Base-by-base conservation (phyloP, 495 filamentous ascomycete species). In the Chaetomium cochliodes region DNA sequence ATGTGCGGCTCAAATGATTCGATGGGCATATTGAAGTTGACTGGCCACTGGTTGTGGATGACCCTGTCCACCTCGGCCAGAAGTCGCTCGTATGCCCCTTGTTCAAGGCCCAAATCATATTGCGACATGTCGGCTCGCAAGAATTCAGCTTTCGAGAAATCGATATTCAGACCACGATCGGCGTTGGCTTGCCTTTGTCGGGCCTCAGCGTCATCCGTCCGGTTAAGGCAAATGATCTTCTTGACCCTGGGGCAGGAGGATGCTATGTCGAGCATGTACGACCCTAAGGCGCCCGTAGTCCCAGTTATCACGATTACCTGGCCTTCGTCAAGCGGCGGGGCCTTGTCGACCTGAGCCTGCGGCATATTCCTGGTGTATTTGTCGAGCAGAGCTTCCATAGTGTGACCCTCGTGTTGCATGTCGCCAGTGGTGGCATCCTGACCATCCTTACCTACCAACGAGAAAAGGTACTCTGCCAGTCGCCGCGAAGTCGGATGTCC, bases 11-110 rank as follows among this genome's bases (percentile, higher is more conserved):
- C 79, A 51, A 87, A 88, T 0, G 81, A 82, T 26, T 77, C 76
- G 46, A 86, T 72, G 0, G 83, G 72, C 41, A 78, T 77, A 67
- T 87, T 86, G 77, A 88, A 88, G 72, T 88, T 80, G 33, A 88
- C 85, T 0, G 79, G 80, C 86, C 86, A 89, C 49, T 84, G 82
- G 72, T 85, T 86, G 74, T 88, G 85, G 66, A 87, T 84, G 30
- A 88, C 75, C 20, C 79, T 78, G 51, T 78, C 85, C 47, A 69
- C 79, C 1, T 73, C 66, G 9, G 51, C 3, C 37, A 79, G 60
- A 9, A 87, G 62, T 16, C 71, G 47, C 1, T 73, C 64, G 71
- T 81, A 85, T 2, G 67, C 70, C 3, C 69, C 68, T 4, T 60
- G 41, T 8, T 56, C 58, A 6, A 87, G 74, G 8, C 82, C 83